Evolutionary conservation across 2,329 filamentous ascomycete species (phyloP), one percentile per base, ranked within the genome.

Genomic region (Apiospora kogelbergensis): DNA sequence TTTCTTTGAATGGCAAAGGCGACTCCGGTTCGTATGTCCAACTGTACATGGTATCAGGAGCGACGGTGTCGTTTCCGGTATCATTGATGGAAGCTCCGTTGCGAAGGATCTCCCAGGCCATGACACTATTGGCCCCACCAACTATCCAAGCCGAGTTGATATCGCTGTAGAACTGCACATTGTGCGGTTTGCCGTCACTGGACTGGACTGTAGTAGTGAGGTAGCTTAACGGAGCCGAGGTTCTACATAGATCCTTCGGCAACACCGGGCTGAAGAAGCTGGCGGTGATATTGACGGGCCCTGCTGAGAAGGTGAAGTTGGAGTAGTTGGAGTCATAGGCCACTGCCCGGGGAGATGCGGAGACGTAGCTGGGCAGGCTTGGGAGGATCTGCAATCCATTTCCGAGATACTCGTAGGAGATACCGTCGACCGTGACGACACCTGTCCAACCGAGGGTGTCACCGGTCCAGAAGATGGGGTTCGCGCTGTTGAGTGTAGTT

Each of bases 161-260:
- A 75, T 93, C 91, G 68, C 90, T 82, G 74, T 93, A 93, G 67
- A 90, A 78, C 72, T 89, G 85, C 7, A 92, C 80, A 70, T 88
- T 83, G 67, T 91, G 88, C 70, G 83, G 83, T 10, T 70, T 65
- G 48, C 72, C 74, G 37, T 77, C 75, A 17, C 68, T 73, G 1
- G 92, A 93, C 68, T 89, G 84, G 15, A 91, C 91, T 73, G 89
- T 81, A 22, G 95, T 84, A 1, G 88, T 91, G 69, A 96, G 75
- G 77, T 97, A 97, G 42, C 91, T 90, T 2, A 93, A 92, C 13
- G 93, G 93, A 42, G 95, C 89, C 13, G 92, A 90, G 82, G 94
- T 93, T 69, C 92, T 87, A 74, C 94, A 84, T 65, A 91, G 93
- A 69, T 92, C 94, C 2, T 90, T 92, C 1, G 92, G 92, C 1